Percentiles rank a stretch among this genome's conserved stretches.
Evolutionary conservation across 192 early-diverging fungal genomes (phyloP).

Genomic region (Backusella luteola): DNA sequence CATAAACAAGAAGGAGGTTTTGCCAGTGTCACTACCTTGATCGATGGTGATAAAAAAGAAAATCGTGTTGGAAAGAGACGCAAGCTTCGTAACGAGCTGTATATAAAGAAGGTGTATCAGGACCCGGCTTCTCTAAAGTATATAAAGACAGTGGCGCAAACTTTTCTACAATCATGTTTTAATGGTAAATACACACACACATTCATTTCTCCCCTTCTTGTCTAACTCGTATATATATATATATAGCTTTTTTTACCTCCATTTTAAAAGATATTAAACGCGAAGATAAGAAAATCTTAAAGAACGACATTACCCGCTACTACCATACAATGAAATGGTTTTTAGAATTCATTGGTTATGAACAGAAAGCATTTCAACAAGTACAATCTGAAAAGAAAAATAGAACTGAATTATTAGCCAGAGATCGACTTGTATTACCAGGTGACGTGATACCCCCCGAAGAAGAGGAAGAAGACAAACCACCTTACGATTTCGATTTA

Average conservation of each 20-base stretch:
- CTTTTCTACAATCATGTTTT: slow-evolving; percentile 43
- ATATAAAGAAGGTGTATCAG: slow-evolving; percentile 2
- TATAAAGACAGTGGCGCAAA: slow-evolving; percentile 28
- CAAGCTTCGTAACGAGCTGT: slow-evolving; percentile 19
- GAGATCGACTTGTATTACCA: neutral
- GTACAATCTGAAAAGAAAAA: neutral
- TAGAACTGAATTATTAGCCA: neutral
- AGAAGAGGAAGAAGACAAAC: slow-evolving; percentile 6
- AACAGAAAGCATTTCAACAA: slow-evolving; percentile 1
- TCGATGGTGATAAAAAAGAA: slow-evolving; percentile 36
- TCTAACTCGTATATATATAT: neutral
- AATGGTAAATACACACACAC: slow-evolving; percentile 33
- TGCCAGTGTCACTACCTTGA: slow-evolving; percentile 27
- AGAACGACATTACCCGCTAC: slow-evolving; percentile 37
- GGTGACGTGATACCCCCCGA: neutral
- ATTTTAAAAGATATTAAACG: slow-evolving; percentile 40
- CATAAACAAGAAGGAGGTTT: slow-evolving; percentile 43
- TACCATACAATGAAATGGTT: slow-evolving; percentile 42
- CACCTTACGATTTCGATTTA: slow-evolving; percentile 37
- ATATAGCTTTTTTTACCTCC: slow-evolving; percentile 36
- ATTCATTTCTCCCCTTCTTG: neutral
- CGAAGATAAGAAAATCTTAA: slow-evolving; percentile 39
- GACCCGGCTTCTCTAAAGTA: neutral
- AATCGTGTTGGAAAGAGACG: slow-evolving; percentile 29
- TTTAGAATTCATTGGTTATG: slow-evolving; percentile 31